A percentile compares a stretch with the other conserved stretches of the same genome.
Evolutionary conservation across 306 rosid genomes (phyloP).

Genomic region (Clitoria ternatea): DNA sequence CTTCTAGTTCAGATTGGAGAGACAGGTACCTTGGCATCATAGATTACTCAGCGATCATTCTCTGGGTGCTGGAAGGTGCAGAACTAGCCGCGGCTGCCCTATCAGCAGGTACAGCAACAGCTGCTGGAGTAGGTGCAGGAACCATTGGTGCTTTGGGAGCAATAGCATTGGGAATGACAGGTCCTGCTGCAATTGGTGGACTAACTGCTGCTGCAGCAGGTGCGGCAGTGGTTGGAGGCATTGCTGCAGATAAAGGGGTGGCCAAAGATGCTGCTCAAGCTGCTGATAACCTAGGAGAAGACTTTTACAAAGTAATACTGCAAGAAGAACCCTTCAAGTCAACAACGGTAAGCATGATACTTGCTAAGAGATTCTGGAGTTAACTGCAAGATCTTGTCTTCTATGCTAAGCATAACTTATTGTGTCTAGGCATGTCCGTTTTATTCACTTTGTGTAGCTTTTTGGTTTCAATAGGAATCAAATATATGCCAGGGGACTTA

Average conservation of each 20-base stretch:
- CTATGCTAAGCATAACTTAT: not conserved
- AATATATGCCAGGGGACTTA: too few species aligned
- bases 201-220: slow-evolving; percentile 92
- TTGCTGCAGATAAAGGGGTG: slow-evolving; percentile 52
- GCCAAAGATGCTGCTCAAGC: slow-evolving; percentile 73
- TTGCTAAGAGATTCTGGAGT: not conserved
- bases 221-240: slow-evolving; percentile 80
- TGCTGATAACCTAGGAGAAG: slow-evolving; percentile 68
- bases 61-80: slow-evolving; percentile 95
- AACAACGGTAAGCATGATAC: slow-evolving; percentile 60
- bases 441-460: too few species aligned
- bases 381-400: not conserved
- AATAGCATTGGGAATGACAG: slow-evolving; percentile 68
- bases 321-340: slow-evolving; percentile 96
- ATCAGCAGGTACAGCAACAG: slow-evolving; percentile 77
- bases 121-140: slow-evolving; percentile 86
- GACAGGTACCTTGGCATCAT: slow-evolving; percentile 77
- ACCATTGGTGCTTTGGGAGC: slow-evolving; percentile 82
- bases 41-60: slow-evolving; percentile 73
- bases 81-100: slow-evolving; percentile 79
- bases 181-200: slow-evolving; percentile 84
- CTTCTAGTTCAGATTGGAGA: slow-evolving; percentile 57
- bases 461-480: too few species aligned
- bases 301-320: slow-evolving; percentile 77
- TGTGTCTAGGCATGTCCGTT: not conserved